Evolutionary conservation across 164 flowering plant species (phyloP), one percentile per base, ranked within the genome.

Genomic region (Berberis vulgaris): DNA sequence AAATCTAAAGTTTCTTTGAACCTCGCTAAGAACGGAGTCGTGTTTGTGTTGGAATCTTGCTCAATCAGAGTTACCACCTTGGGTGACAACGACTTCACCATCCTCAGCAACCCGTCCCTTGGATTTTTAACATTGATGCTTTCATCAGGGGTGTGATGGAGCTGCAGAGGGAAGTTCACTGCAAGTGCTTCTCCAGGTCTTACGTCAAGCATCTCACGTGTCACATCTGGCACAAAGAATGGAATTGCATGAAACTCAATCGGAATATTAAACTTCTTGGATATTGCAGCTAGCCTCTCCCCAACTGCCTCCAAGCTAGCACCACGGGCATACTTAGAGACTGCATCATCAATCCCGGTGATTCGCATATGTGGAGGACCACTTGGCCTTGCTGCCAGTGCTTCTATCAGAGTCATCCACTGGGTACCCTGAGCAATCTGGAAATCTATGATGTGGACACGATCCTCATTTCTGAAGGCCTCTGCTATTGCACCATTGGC

Each of bases 401-500:
- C 92, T 67, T 89, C 88, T 44, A 89, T 71, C 46, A 89, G 84
- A 63, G 88, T 83, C 57, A 80, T 44, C 96, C 96, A 89, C 65
- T 88, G 96, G 3, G 84, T 80, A 2, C 96, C 96, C 63, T 85
- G 92, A 46, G 80, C 83, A 57, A 88, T 86, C 69, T 86, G 92
- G 72, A 85, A 88, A 63, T 88, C 96, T 43, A 88, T 69, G 42
- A 88, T 86, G 72, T 88, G 96, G 38, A 88, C 82, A 1, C 73
- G 75, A 54, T 85, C 82, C 69, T 85, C 92, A 49, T 73, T 75
- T 65, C 70, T 83, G 70, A 84, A 81, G 3, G 92, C 96, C 67
- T 86, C 90, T 1, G 92, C 96, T 13, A 88, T 88, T 5, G 92
- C 96, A 7, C 92, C 96, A 74, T 88, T 88, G 26, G 92, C 96